phyloP scores from a whole-genome alignment of 2,329 filamentous ascomycete genomes.

The Penicillium psychrosexuale region DNA sequence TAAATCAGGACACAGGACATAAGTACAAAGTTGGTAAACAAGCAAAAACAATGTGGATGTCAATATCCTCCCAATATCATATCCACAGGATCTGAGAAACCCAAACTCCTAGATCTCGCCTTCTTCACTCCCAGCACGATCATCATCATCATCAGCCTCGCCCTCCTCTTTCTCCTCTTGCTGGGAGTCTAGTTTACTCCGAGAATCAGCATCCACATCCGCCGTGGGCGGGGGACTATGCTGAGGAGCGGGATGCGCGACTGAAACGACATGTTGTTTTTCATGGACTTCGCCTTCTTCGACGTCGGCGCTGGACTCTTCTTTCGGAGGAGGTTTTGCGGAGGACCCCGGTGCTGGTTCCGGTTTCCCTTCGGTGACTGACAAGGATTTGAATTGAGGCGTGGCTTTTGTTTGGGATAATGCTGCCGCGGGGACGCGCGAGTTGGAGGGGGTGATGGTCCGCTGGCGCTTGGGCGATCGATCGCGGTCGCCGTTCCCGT shows the following conservation, averaged over 20 bases:
- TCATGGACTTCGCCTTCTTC: constrained; percentile 22
- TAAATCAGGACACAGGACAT: not conserved
- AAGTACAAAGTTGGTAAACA: not conserved
- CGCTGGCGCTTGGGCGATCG: constrained; percentile 41
- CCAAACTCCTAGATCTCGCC: constrained; percentile 35
- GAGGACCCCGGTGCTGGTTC: not conserved
- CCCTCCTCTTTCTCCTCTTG: constrained; percentile 4
- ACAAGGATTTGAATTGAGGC: not conserved
- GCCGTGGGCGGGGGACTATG: no score
- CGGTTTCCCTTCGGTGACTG: not conserved
- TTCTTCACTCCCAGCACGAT: constrained; percentile 43
- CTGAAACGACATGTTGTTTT: constrained; percentile 4
- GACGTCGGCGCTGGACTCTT: constrained; percentile 16
- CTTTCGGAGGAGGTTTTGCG: not conserved
- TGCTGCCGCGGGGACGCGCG: constrained; percentile 22
- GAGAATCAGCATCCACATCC: not conserved
- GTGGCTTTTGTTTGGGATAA: not conserved
- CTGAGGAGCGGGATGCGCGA: not conserved
- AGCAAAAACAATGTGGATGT: not conserved
- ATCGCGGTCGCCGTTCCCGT: constrained; percentile 26
- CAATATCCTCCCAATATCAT: not conserved
- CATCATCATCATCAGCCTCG: constrained; percentile 33
- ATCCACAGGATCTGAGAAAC: not conserved
- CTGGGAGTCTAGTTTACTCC: not conserved
- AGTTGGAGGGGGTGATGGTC: constrained; percentile 22